Conservation (phyloP, 2,329 filamentous ascomycete genomes). For the Cucurbitaria berberidis region DNA sequence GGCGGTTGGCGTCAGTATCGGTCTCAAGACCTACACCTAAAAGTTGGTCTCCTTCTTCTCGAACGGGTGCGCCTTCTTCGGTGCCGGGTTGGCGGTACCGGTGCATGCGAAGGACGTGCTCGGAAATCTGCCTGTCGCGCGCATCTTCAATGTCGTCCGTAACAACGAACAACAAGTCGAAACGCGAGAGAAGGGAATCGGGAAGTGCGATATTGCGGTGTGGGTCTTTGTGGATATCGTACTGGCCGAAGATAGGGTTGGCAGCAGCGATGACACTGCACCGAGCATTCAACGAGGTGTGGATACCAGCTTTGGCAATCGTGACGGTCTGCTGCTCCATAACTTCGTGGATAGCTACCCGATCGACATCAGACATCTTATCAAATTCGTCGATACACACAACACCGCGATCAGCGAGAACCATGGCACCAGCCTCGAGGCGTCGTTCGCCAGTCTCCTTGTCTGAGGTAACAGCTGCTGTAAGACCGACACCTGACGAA, state of each 20-base stretch:
- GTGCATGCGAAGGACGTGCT: constrained; percentile 97
- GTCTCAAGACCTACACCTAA: constrained; percentile 86
- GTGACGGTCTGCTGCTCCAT: constrained; percentile 99
- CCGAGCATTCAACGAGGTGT: constrained; percentile 94
- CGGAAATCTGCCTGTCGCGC: constrained; percentile 86
- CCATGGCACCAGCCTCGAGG: constrained; percentile 97
- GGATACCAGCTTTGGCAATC: constrained; percentile 97
- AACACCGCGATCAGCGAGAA: constrained; percentile 93
- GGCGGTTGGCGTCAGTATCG: constrained; percentile 73
- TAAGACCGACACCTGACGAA: constrained; percentile 96
- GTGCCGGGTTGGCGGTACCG: constrained; percentile 89
- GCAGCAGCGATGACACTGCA: constrained; percentile 96
- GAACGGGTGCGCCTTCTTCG: constrained; percentile 92
- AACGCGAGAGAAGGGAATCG: constrained; percentile 95
- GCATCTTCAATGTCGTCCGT: constrained; percentile 98
- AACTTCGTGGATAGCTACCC: constrained; percentile 99
- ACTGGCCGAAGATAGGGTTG: constrained; percentile 97
- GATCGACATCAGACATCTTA: constrained; percentile 98
- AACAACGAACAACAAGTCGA: constrained; percentile 96
- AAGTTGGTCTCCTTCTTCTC: constrained; percentile 82
- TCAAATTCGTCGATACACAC: constrained; percentile 99
- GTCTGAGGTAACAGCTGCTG: constrained; percentile 92
- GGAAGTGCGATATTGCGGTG: constrained; percentile 98
- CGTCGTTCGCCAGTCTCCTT: constrained; percentile 96
- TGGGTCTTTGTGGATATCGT: constrained; percentile 97